Evolutionary conservation across 352 stramenopile species (phyloP), one percentile per base, ranked within the genome.

Genomic region (Globisporangium orthogonon): DNA sequence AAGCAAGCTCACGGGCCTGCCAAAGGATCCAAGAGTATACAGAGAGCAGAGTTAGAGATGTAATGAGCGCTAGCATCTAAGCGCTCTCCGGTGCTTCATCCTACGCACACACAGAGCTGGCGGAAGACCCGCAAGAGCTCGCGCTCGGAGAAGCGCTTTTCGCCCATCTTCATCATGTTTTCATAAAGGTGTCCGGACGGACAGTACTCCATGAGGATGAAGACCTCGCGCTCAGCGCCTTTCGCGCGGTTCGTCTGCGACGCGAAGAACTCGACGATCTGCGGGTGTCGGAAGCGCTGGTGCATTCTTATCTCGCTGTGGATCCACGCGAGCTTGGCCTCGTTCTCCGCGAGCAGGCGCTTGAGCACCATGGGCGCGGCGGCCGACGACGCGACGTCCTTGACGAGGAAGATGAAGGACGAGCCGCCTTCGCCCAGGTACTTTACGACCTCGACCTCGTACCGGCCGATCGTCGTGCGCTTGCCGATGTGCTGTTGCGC

Each of bases 131-230:
- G 61, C 48, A 87, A 55, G 28, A 92, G 57, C 41, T 95, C 78
- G n/a, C 81, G 60, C 56, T 92, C 71, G 1, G 63, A 62, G 63
- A 92, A 89, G 39, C 74, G 69, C 57, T 82, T 82, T 39, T 75
- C 70, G 23, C 78, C 84, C 75, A 98, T 91, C 55, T 90, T 87
- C 41, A 83, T 83, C 67, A 97, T 95, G 54, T 97, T 93, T 49
- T 98, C 88, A 50, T 98, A 83, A 39, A 98, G 65, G 64, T 97
- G 91, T 10, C 96, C 96, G 7, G 87, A 79, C 18, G 95, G 83
- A 58, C 94, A 98, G 67, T 96, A 98, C 70, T 98, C 96, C 89
- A 99, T 98, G 55, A 98, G 71, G 61, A 98, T 97, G 52, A 95
- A 89, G 53, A 98, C 91, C 62, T 98, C 94, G 46, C 53, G 81